A percentile compares a stretch with the other conserved stretches of the same genome.
Evolutionary conservation across 768 basidiomycete genomes (phyloP).

Genomic region (Vararia minispora): DNA sequence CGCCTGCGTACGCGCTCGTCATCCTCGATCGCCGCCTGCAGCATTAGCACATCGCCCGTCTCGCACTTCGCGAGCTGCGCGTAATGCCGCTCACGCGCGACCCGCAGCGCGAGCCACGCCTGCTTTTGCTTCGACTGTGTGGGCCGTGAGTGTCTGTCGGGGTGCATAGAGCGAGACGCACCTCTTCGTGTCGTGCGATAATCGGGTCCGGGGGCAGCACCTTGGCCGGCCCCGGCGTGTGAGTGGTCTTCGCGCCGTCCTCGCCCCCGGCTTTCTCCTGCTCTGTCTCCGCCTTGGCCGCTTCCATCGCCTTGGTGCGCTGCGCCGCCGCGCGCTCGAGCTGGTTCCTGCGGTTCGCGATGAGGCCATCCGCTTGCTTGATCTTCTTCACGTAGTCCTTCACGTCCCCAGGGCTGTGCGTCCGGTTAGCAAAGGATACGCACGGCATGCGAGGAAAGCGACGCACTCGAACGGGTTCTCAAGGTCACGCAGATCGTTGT

Average conservation of each 20-base stretch:
- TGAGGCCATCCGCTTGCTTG: slow-evolving; percentile 53
- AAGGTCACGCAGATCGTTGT: slow-evolving; percentile 48
- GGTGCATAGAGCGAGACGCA: slow-evolving; percentile 19
- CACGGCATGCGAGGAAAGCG: too few species aligned
- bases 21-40: slow-evolving; percentile 22
- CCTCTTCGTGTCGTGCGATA: slow-evolving; percentile 53
- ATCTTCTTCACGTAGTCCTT: slow-evolving; percentile 65
- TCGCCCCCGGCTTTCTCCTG: slow-evolving; percentile 10
- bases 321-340: slow-evolving; percentile 27
- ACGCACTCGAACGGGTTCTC: slow-evolving; percentile 57
- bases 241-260: slow-evolving; percentile 1
- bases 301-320: slow-evolving; percentile 30
- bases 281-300: slow-evolving; percentile 16
- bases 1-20: slow-evolving; percentile 23
- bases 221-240: slow-evolving; percentile 19
- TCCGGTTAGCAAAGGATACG: too few species aligned
- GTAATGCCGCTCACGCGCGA: slow-evolving; percentile 60
- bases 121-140: slow-evolving; percentile 62
- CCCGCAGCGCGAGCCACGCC: slow-evolving; percentile 74
- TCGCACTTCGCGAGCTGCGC: slow-evolving; percentile 79
- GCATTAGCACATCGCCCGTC: slow-evolving; percentile 48
- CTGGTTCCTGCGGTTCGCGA: slow-evolving; percentile 37
- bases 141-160: background rate
- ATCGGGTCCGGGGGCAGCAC: slow-evolving; percentile 33
- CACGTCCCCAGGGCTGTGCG: slow-evolving; percentile 55